Evolutionary conservation across 441 rosid genomes (phyloP), one percentile per base, ranked within the genome.

Genomic region (Erodium trifolium): DNA sequence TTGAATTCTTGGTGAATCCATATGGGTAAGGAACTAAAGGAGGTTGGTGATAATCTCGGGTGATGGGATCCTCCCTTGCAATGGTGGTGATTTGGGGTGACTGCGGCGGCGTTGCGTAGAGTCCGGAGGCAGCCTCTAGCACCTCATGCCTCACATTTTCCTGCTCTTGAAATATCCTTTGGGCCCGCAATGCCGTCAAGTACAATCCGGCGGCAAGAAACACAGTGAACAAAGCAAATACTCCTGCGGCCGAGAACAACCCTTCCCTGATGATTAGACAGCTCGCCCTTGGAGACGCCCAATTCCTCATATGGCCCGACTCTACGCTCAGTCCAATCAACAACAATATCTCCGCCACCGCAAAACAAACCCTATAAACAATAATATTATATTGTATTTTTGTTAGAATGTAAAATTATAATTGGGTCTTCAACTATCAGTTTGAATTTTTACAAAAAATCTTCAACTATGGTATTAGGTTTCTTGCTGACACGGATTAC

Each of bases 301-400:
- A 94, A 60, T 84, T 83, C 67, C 72, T 90, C 29, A 90, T 74
- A 82, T 94, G 99, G 2, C 98, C 97, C 11, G 99, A 90, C 80
- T 94, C 99, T 37, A 94, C 87, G 70, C 90, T 88, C 11, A 90
- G 73, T 63, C 93, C 97, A 13, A 92, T 83, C 72, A 92, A 67
- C 67, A 94, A 11, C 70, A 92, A 80, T 55, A 90, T 86, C 73
- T 94, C 97, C 14, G 77, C 92, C 63, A 87, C 88, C 0, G 90
- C 88, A 78, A 94, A 94, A 66, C 91, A 90, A 69, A 85, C 16
- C 98, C 97, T 92, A 75, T n/a, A 14, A 43, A 64, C 7, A n/a
- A n/a, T n/a, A n/a, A n/a, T n/a, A n/a, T n/a, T n/a, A n/a, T n/a
- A n/a, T n/a, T n/a, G n/a, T n/a, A n/a, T n/a, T n/a, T n/a, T n/a